Percentiles rank a stretch among this genome's conserved stretches.
Conservation (phyloP, 352 stramenopile species). For the Heterotrichella gracilis region DNA sequence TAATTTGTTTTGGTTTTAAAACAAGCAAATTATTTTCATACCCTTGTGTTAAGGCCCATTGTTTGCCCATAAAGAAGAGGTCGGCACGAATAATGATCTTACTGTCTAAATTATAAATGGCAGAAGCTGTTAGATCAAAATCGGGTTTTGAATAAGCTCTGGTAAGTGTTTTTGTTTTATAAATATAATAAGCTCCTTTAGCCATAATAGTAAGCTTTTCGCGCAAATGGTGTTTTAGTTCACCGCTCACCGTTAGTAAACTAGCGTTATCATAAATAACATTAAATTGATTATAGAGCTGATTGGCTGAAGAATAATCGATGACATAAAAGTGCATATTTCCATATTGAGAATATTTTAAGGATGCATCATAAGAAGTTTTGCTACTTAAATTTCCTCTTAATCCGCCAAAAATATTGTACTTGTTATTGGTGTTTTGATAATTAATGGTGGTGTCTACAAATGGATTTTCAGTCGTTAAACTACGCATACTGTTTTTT, state of each 20-base stretch:
- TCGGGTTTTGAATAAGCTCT: neutral
- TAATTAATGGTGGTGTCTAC: neutral
- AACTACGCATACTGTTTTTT: neutral
- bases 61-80: neutral
- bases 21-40: neutral
- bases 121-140: neutral
- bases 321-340: neutral
- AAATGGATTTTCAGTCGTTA: neutral
- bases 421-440: neutral
- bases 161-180: neutral
- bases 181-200: neutral
- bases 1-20: neutral
- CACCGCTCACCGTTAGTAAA: neutral
- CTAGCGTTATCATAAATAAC: neutral
- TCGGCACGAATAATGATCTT: neutral
- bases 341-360: neutral
- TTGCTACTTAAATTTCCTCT: neutral
- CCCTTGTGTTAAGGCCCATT: neutral
- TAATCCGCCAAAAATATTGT: neutral
- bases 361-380: neutral
- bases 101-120: neutral
- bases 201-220: neutral
- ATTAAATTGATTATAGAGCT: neutral
- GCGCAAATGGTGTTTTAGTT: neutral
- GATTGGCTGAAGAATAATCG: neutral